phyloP scores from a whole-genome alignment of 805 yeast species.

The Cyberlindnera veronae region DNA sequence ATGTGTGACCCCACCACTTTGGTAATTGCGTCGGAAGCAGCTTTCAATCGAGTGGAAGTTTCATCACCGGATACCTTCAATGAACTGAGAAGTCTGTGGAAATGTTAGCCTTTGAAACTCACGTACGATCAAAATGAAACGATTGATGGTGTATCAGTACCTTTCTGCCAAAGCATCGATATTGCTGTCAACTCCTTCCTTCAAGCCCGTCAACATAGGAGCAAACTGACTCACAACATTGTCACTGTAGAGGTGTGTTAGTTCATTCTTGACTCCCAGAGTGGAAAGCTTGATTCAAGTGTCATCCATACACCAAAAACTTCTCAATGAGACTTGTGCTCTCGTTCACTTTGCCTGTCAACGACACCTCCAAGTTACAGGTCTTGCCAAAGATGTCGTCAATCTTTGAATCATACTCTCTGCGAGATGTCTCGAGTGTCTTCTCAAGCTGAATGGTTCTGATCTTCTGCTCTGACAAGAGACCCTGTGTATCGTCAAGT shows the following conservation, averaged over 20 bases:
- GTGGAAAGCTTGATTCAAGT: neutral
- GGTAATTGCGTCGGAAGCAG: neutral
- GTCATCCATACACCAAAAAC: slow-evolving; percentile 4
- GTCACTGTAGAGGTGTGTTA: neutral
- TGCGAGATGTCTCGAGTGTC: slow-evolving; percentile 18
- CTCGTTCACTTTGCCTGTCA: slow-evolving; percentile 8
- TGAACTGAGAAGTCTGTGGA: slow-evolving; percentile 2
- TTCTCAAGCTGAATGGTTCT: slow-evolving; percentile 31
- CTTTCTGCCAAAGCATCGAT: slow-evolving; percentile 7
- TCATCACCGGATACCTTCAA: slow-evolving; percentile 1
- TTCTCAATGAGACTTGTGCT: neutral
- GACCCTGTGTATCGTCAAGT: slow-evolving; percentile 42
- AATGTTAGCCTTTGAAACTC: slow-evolving; percentile 1
- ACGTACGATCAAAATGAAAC: neutral
- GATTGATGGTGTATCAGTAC: slow-evolving; percentile 7
- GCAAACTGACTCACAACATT: neutral
- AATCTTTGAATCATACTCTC: slow-evolving; percentile 17
- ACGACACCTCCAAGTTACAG: neutral
- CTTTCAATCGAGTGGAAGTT: neutral
- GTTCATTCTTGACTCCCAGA: neutral
- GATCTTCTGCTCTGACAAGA: slow-evolving; percentile 44
- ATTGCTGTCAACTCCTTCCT: neutral
- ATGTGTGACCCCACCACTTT: neutral
- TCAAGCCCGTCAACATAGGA: slow-evolving; percentile 1
- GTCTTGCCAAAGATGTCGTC: slow-evolving; percentile 2